Conservation (phyloP, 2,329 filamentous ascomycete genomes). For the Chaetomiaceae sp. region DNA sequence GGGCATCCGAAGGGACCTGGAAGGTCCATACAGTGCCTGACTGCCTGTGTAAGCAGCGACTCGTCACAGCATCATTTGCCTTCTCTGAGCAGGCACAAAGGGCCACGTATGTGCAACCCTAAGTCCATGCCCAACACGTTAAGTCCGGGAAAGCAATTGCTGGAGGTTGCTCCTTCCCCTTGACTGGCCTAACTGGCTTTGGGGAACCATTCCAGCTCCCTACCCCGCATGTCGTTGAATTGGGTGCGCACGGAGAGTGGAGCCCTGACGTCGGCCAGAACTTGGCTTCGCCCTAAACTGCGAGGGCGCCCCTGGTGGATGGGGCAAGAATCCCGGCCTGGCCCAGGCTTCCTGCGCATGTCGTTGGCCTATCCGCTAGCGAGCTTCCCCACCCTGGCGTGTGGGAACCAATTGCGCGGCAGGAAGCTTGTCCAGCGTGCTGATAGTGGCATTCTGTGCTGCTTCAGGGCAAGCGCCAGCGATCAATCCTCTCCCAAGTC, state of each 20-base stretch:
- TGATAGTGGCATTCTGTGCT: slow-evolving; percentile 18
- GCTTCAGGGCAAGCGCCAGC: slow-evolving; percentile 6
- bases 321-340: slow-evolving; percentile 9
- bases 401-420: slow-evolving; percentile 20
- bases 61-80: no score
- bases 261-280: slow-evolving; percentile 24
- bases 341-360: slow-evolving; percentile 6
- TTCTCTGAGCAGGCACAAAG: no score
- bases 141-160: neutral
- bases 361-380: slow-evolving; percentile 12
- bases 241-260: slow-evolving; percentile 16
- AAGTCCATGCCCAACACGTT: neutral
- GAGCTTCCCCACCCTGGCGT: neutral
- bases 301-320: slow-evolving; percentile 12
- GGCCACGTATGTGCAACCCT: no score
- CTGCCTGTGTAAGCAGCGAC: no score
- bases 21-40: no score
- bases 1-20: no score
- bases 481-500: slow-evolving; percentile 13
- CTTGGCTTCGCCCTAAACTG: slow-evolving; percentile 17
- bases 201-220: neutral
- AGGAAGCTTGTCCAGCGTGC: slow-evolving; percentile 1
- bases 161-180: neutral
- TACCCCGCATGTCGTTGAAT: slow-evolving; percentile 26
- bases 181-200: no score